Percentiles rank a stretch among this genome's conserved stretches.
phyloP scores from a whole-genome alignment of 768 basidiomycete species.

The Lactarius evosmus region DNA sequence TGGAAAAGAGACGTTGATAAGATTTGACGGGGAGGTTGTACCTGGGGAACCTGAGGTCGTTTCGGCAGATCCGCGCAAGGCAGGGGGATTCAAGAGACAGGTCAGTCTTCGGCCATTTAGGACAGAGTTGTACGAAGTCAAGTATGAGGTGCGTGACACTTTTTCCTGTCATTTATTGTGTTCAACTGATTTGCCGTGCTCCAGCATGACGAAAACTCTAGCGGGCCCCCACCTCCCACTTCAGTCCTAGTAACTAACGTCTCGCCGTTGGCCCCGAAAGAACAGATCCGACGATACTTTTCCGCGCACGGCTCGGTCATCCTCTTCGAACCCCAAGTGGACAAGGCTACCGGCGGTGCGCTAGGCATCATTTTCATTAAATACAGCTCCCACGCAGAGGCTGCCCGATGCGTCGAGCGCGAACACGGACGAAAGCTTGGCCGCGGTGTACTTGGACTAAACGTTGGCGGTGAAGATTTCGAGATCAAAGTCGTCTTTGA shows the following conservation, averaged over 20 bases:
- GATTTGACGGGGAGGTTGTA: constrained; percentile 56
- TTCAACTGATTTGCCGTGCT: constrained; percentile 14
- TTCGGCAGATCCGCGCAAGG: constrained; percentile 55
- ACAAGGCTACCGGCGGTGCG: constrained; percentile 73
- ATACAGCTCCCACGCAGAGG: constrained; percentile 63
- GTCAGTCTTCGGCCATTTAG: constrained; percentile 34
- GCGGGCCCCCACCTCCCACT: constrained; percentile 67
- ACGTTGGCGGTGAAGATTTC: constrained; percentile 43
- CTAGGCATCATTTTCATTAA: constrained; percentile 80
- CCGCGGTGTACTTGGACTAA: constrained; percentile 38
- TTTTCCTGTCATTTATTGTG: constrained; percentile 1
- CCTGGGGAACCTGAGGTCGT: constrained; percentile 42
- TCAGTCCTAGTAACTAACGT: constrained; percentile 71
- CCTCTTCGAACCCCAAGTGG: constrained; percentile 74
- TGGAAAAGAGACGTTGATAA: constrained; percentile 53
- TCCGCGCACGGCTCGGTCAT: constrained; percentile 55
- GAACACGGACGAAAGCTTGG: constrained; percentile 65
- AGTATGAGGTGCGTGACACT: constrained; percentile 52
- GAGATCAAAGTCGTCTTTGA: constrained; percentile 79
- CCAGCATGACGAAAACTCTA: constrained; percentile 75
- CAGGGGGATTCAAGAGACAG: constrained; percentile 35
- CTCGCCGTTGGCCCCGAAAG: constrained; percentile 65
- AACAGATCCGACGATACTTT: constrained; percentile 65
- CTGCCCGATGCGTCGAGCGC: constrained; percentile 58
- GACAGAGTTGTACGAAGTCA: constrained; percentile 43